Evolutionary conservation across 345 rosid species (phyloP).

Genomic region (Hibiscus trionum): DNA sequence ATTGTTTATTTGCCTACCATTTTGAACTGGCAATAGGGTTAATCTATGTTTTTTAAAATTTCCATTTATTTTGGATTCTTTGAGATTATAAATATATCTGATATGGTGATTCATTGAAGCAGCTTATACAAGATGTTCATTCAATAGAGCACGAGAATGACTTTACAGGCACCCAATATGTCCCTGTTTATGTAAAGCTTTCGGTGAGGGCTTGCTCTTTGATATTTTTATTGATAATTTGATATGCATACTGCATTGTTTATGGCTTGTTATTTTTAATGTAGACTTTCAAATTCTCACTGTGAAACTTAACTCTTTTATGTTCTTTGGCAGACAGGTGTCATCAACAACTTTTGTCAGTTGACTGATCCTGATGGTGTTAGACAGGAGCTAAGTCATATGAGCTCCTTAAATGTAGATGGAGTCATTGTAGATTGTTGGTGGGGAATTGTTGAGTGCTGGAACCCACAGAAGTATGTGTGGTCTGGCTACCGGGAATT

Average conservation of each 20-base stretch:
- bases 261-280: neutral
- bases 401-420: conserved; percentile 75
- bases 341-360: conserved; percentile 67
- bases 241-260: no score
- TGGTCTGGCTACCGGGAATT: conserved; percentile 94
- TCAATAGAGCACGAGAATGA: conserved; percentile 48
- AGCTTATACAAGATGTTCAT: conserved; percentile 79
- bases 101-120: conserved; percentile 19
- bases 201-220: conserved; percentile 44
- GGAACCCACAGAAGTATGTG: conserved; percentile 85
- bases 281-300: neutral
- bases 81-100: conserved; percentile 7
- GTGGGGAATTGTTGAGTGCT: conserved; percentile 96
- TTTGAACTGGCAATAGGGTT: no score
- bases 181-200: conserved; percentile 78
- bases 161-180: conserved; percentile 46
- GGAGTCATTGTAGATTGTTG: conserved; percentile 86
- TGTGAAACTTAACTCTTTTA: conserved; percentile 11
- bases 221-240: neutral
- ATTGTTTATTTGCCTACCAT: neutral
- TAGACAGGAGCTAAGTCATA: conserved; percentile 60
- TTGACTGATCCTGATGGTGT: conserved; percentile 63
- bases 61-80: neutral
- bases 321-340: conserved; percentile 43
- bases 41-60: conserved; percentile 3